Evolutionary conservation across 169 alveolate species (phyloP).

Genomic region (Cryptosporidium tyzzeri): DNA sequence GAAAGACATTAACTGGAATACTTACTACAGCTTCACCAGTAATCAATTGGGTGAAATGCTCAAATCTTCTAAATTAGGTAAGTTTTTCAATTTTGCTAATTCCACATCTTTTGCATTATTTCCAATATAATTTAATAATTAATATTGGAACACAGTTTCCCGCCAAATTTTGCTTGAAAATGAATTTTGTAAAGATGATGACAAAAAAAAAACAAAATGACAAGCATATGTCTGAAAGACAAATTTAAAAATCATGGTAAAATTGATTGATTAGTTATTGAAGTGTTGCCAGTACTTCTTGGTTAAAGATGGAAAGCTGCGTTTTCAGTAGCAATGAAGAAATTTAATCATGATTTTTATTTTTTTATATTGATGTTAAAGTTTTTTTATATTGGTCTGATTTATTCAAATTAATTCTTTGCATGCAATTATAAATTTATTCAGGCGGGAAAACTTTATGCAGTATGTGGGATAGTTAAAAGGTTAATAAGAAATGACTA

Average conservation of each 20-base stretch:
- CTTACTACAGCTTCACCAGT: conserved; percentile 93
- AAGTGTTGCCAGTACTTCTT: conserved; percentile 2
- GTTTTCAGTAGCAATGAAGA: background rate
- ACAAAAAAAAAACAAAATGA: conserved; percentile 42
- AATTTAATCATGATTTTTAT: background rate
- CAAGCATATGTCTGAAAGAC: conserved; percentile 74
- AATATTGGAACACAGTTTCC: background rate
- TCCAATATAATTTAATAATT: background rate
- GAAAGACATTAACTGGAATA: conserved; percentile 96
- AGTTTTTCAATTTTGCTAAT: conserved; percentile 28
- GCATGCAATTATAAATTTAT: background rate
- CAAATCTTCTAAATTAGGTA: conserved; percentile 91
- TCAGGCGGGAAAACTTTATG: background rate
- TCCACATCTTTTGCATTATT: conserved; percentile 17
- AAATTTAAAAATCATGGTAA: background rate
- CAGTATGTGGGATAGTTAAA: background rate
- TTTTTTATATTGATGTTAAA: conserved; percentile 11
- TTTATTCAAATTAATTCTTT: background rate
- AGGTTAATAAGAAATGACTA: background rate
- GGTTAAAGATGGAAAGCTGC: conserved; percentile 76
- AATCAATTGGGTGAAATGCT: conserved; percentile 94
- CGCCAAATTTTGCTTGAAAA: conserved; percentile 23
- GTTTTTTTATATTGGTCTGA: conserved; percentile 9
- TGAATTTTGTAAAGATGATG: conserved; percentile 73
- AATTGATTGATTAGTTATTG: conserved; percentile 22